Percentiles rank a stretch among this genome's conserved stretches.
Conservation (phyloP, 768 basidiomycete species). For the Termitomyces sp. region DNA sequence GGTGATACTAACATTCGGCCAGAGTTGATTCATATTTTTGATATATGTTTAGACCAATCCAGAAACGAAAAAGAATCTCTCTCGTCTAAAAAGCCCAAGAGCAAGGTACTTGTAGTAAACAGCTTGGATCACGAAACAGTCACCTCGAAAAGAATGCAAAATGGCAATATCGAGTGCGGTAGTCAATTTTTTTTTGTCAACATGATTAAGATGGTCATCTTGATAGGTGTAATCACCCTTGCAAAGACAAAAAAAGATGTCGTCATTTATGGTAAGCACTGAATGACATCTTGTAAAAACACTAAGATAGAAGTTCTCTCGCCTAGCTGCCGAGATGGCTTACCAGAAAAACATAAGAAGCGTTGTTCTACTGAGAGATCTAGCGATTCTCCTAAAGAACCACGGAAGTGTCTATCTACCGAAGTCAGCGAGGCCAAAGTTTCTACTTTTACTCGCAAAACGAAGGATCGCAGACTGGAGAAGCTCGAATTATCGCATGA, state of each 20-base stretch:
- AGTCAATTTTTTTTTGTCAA: background rate
- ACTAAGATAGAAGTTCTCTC: background rate
- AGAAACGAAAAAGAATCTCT: background rate
- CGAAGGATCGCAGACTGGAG: slow-evolving; percentile 24
- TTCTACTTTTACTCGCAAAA: background rate
- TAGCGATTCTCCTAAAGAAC: background rate
- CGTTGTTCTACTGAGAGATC: slow-evolving; percentile 9
- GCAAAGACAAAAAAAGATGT: slow-evolving; percentile 72
- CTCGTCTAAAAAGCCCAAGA: background rate
- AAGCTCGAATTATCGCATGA: slow-evolving; percentile 39
- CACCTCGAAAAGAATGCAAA: slow-evolving; percentile 37
- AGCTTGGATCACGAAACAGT: background rate
- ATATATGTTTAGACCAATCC: background rate
- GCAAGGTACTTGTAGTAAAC: background rate
- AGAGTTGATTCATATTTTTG: background rate
- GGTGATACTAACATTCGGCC: slow-evolving; percentile 9
- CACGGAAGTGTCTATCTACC: slow-evolving; percentile 1
- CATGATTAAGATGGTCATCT: background rate
- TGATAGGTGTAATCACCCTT: slow-evolving; percentile 69
- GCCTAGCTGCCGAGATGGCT: slow-evolving; percentile 67
- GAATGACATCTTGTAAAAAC: too few species aligned
- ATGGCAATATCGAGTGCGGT: slow-evolving; percentile 62
- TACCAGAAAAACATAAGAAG: slow-evolving; percentile 40
- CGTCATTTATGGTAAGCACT: slow-evolving; percentile 65
- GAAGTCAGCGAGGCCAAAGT: slow-evolving; percentile 18